Percentiles rank a stretch among this genome's conserved stretches.
phyloP scores from a whole-genome alignment of 2,329 filamentous ascomycete genomes.

The Paecilomyces dactylethromorphus region DNA sequence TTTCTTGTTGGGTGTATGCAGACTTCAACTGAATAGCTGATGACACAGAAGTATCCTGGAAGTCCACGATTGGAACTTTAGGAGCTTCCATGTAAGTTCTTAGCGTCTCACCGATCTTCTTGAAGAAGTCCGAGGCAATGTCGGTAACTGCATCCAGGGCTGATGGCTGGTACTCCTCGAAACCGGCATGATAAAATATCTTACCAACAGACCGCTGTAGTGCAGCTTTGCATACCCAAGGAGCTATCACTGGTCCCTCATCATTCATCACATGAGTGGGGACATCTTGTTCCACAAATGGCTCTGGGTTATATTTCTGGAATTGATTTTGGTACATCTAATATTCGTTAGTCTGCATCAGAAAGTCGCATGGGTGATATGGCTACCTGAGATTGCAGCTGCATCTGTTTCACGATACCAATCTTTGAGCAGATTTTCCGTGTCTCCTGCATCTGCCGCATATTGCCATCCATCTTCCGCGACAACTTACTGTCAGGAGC shows the following conservation, averaged over 20 bases:
- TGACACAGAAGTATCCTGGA: constrained; percentile 30
- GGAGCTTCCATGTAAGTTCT: constrained; percentile 79
- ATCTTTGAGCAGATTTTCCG: constrained; percentile 95
- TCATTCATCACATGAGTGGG: constrained; percentile 86
- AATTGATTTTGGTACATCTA: constrained; percentile 98
- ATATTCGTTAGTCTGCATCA: constrained; percentile 7
- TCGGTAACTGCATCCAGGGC: constrained; percentile 87
- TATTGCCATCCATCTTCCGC: constrained; percentile 80
- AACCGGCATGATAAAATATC: constrained; percentile 91
- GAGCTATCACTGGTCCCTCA: constrained; percentile 79
- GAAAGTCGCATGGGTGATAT: not conserved
- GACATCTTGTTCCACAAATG: constrained; percentile 80
- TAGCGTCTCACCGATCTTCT: constrained; percentile 72
- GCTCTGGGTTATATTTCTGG: constrained; percentile 86
- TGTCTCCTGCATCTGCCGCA: constrained; percentile 93
- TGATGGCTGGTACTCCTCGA: constrained; percentile 94
- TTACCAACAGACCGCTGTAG: constrained; percentile 88
- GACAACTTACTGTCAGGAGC: constrained; percentile 68
- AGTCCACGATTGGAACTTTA: constrained; percentile 54
- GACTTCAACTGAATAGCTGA: constrained; percentile 48
- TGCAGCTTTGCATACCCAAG: constrained; percentile 73
- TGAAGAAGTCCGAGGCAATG: constrained; percentile 82
- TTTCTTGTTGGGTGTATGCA: constrained; percentile 75
- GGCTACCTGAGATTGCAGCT: constrained; percentile 85
- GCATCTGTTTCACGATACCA: constrained; percentile 98